Percentiles rank a stretch among this genome's conserved stretches.
Conservation (phyloP, 805 yeast species). For the Jamesozyma gamospora region DNA sequence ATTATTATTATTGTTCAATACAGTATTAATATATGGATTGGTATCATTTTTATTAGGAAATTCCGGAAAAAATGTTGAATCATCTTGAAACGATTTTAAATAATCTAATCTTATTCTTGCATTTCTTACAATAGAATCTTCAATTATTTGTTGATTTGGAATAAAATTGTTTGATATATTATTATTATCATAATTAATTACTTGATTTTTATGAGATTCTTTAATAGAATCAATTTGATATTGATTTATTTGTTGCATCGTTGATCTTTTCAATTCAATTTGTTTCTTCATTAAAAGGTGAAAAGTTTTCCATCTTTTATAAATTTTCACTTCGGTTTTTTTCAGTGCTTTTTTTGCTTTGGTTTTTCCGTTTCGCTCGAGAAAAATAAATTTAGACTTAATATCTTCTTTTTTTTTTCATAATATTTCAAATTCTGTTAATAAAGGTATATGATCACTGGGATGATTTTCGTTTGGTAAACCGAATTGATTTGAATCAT, state of each 20-base stretch:
- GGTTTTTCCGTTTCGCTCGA: too few relatives aligned
- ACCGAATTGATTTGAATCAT: slow-evolving; percentile 25
- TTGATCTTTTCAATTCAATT: too few relatives aligned
- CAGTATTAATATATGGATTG: background rate
- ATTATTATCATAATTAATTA: background rate
- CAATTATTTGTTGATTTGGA: slow-evolving; percentile 5
- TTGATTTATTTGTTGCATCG: background rate
- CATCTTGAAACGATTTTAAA: slow-evolving; percentile 24
- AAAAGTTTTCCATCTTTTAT: too few relatives aligned
- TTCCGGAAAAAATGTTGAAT: slow-evolving; percentile 23
- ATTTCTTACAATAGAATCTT: slow-evolving; percentile 18
- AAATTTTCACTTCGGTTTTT: too few relatives aligned
- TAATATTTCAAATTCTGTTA: slow-evolving; percentile 29
- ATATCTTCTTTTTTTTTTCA: background rate
- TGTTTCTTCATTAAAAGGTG: too few relatives aligned
- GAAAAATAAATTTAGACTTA: too few relatives aligned
- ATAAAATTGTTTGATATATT: background rate
- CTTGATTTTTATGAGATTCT: background rate
- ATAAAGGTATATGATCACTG: slow-evolving; percentile 42
- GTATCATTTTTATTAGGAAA: background rate
- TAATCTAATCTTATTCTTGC: slow-evolving; percentile 21
- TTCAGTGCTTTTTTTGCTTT: too few relatives aligned
- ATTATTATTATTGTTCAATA: slow-evolving; percentile 1
- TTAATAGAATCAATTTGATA: background rate
- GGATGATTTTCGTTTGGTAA: slow-evolving; percentile 53